Evolutionary conservation across 2,329 filamentous ascomycete species (phyloP).

Genomic region (Aspergillus pseudoterreus): DNA sequence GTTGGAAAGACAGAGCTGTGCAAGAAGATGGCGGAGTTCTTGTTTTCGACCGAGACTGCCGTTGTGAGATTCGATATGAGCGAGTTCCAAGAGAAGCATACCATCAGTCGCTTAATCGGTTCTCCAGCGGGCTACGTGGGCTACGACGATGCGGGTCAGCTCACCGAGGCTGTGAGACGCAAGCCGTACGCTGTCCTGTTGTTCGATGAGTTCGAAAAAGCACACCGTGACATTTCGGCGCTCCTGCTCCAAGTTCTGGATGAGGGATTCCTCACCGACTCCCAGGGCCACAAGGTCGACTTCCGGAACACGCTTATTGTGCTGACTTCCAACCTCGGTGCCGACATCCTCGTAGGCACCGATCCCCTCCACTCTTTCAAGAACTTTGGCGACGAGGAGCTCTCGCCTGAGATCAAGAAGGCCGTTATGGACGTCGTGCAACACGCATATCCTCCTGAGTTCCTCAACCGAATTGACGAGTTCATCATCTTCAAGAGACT

Average conservation of each 20-base stretch:
- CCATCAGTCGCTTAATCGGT: conserved; percentile 86
- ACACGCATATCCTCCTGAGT: conserved; percentile 76
- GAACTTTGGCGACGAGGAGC: conserved; percentile 61
- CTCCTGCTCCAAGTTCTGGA: conserved; percentile 91
- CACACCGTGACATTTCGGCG: conserved; percentile 89
- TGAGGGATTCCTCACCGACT: conserved; percentile 91
- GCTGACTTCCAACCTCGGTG: conserved; percentile 90
- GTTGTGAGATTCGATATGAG: conserved; percentile 96
- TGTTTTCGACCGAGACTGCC: conserved; percentile 88
- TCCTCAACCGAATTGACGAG: conserved; percentile 93
- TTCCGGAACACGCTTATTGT: conserved; percentile 97
- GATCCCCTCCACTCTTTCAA: conserved; percentile 63
- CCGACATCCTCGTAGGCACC: conserved; percentile 79
- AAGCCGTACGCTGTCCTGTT: conserved; percentile 94
- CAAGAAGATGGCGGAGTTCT: conserved; percentile 89
- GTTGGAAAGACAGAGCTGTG: conserved; percentile 97
- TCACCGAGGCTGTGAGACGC: conserved; percentile 89
- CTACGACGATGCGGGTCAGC: conserved; percentile 92
- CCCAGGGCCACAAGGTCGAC: conserved; percentile 93
- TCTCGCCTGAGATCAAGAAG: conserved; percentile 68
- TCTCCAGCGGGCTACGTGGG: conserved; percentile 92
- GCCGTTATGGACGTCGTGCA: conserved; percentile 88
- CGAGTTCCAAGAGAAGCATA: conserved; percentile 97
- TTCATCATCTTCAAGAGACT: conserved; percentile 95
- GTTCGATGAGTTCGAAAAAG: conserved; percentile 98